phyloP scores from a whole-genome alignment of 2,329 filamentous ascomycete species.

The Penicillium sp. region DNA sequence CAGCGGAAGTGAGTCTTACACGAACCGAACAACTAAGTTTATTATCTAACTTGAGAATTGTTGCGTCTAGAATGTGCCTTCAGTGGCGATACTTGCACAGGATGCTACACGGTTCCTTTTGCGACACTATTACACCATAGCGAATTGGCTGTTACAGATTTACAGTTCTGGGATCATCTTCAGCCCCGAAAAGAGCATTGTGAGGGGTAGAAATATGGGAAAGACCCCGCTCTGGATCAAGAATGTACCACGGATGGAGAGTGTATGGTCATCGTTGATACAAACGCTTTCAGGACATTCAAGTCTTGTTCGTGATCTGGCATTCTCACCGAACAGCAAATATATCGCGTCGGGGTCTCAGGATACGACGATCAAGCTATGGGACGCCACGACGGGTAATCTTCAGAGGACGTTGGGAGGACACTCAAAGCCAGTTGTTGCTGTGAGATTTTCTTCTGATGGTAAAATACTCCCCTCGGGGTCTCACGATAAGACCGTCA shows the following conservation, averaged over 20 bases:
- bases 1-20: neutral
- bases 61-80: neutral
- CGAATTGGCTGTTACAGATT: conserved; percentile 15
- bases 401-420: neutral
- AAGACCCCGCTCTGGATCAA: conserved; percentile 9
- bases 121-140: conserved; percentile 11
- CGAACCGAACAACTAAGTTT: no score
- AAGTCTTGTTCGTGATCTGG: no score
- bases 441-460: neutral
- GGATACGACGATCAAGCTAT: neutral
- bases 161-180: conserved; percentile 20
- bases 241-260: conserved; percentile 1
- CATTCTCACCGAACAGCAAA: neutral
- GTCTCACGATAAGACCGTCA: neutral
- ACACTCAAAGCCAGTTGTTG: neutral
- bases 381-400: neutral
- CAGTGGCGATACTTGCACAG: neutral
- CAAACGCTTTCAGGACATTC: neutral
- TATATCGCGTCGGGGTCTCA: neutral
- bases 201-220: conserved; percentile 2
- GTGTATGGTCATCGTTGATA: conserved; percentile 4
- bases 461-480: neutral
- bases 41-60: neutral
- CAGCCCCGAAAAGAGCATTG: conserved; percentile 15
- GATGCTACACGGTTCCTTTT: conserved; percentile 15